Evolutionary conservation across 164 flowering plant species (phyloP).

Genomic region (Stephania japonica): DNA sequence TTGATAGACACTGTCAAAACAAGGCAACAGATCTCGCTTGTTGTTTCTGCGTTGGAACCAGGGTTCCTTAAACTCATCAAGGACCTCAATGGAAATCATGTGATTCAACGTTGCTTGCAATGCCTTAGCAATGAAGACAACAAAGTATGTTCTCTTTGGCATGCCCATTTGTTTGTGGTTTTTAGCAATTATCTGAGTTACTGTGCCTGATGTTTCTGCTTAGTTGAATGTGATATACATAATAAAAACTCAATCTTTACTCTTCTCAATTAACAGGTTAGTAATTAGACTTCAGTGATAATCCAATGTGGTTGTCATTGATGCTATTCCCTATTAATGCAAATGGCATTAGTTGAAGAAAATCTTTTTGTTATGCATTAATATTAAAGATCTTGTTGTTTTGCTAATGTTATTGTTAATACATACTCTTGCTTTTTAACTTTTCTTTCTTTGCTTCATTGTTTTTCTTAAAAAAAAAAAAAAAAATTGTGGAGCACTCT

Average conservation of each 20-base stretch:
- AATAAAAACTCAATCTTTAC: not conserved
- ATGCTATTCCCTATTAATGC: not conserved
- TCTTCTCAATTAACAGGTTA: not conserved
- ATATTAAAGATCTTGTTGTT: not conserved
- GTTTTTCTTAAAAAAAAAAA: too few species aligned
- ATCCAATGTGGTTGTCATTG: not conserved
- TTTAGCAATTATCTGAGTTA: not conserved
- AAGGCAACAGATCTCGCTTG: conserved; percentile 43
- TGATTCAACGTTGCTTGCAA: conserved; percentile 69
- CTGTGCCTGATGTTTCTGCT: not conserved
- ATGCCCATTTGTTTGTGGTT: not conserved
- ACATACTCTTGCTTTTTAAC: not conserved
- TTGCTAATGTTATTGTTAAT: not conserved
- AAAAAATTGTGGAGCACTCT: too few species aligned
- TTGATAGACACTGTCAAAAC: conserved; percentile 63
- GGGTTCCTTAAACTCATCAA: conserved; percentile 64
- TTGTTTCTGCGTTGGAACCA: conserved; percentile 52
- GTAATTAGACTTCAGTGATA: not conserved
- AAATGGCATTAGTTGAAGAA: not conserved
- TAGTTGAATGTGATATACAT: not conserved
- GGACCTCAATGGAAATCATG: conserved; percentile 85
- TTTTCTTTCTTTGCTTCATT: not conserved
- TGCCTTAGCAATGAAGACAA: conserved; percentile 57
- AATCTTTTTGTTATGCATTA: not conserved
- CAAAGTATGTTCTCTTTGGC: conserved; percentile 37